Conservation (phyloP, 257 asterid genomes). For the Ilex aquifolium region DNA sequence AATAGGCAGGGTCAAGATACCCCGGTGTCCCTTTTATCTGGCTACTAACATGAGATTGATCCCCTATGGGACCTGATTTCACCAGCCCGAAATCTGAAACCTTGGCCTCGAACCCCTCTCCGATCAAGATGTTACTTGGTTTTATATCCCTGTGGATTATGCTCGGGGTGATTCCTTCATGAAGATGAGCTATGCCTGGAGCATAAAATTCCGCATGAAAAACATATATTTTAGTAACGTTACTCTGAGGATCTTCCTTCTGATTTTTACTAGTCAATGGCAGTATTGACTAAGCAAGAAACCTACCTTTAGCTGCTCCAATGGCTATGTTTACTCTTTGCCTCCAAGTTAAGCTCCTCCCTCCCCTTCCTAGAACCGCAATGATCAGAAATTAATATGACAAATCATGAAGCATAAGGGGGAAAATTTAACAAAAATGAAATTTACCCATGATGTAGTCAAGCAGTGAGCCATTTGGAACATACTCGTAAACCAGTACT, state of each 20-base stretch:
- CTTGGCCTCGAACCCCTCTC: slow-evolving; percentile 63
- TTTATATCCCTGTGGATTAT: slow-evolving; percentile 73
- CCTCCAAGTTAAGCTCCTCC: slow-evolving; percentile 67
- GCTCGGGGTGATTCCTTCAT: slow-evolving; percentile 52
- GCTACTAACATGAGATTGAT: slow-evolving; percentile 73
- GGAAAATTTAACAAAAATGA: not conserved
- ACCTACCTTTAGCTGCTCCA: slow-evolving; percentile 73
- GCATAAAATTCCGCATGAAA: not conserved
- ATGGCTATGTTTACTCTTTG: slow-evolving; percentile 69
- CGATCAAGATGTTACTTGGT: slow-evolving; percentile 66
- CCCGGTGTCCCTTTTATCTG: slow-evolving; percentile 75
- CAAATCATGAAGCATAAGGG: not conserved
- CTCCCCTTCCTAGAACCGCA: slow-evolving; percentile 44
- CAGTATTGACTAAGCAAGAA: not conserved
- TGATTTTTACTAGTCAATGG: not conserved
- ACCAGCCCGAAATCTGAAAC: slow-evolving; percentile 75
- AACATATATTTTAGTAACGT: not conserved
- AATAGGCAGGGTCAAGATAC: slow-evolving; percentile 81
- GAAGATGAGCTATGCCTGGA: slow-evolving; percentile 69
- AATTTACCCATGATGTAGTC: slow-evolving; percentile 60
- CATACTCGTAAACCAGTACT: slow-evolving; percentile 66
- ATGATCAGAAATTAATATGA: not conserved
- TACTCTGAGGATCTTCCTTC: not conserved
- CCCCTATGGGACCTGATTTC: slow-evolving; percentile 59
- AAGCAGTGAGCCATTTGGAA: slow-evolving; percentile 64